A percentile compares a stretch with the other conserved stretches of the same genome.
Evolutionary conservation across 129 eudicot genomes (phyloP).

Genomic region (Lactuca sativa): DNA sequence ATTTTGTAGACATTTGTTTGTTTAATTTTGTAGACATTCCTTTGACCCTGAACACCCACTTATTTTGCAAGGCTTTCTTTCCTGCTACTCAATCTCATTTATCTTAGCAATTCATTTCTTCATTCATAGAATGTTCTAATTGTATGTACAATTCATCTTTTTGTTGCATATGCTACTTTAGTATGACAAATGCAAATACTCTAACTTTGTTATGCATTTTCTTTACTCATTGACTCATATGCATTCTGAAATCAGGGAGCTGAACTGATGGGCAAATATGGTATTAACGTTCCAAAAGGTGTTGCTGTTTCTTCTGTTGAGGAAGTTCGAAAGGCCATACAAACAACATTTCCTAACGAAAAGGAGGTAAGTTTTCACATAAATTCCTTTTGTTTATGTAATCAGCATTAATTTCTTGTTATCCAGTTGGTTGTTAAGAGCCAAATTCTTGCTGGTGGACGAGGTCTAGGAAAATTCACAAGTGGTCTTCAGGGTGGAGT

Average conservation of each 20-base stretch:
- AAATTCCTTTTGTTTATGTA: slow-evolving; percentile 11
- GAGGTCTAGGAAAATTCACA: slow-evolving; percentile 91
- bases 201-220: not conserved
- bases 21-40: too few species aligned
- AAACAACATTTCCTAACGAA: slow-evolving; percentile 61
- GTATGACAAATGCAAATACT: not conserved
- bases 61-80: too few species aligned
- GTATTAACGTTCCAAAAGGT: slow-evolving; percentile 92
- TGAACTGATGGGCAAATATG: slow-evolving; percentile 81
- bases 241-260: slow-evolving; percentile 62
- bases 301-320: slow-evolving; percentile 74
- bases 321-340: slow-evolving; percentile 61
- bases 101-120: too few species aligned
- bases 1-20: too few species aligned
- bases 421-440: slow-evolving; percentile 86
- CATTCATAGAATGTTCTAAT: too few species aligned
- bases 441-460: slow-evolving; percentile 98
- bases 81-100: too few species aligned
- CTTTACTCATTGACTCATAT: slow-evolving; percentile 10
- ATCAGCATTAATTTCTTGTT: slow-evolving; percentile 14
- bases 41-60: too few species aligned
- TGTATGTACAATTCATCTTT: too few species aligned
- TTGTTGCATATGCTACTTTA: too few species aligned
- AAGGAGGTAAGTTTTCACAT: slow-evolving; percentile 60
- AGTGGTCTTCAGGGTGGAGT: slow-evolving; percentile 93